These are phyloP conservation scores for Davidsoniella neocaledoniae DNA, from an alignment of 2,329 filamentous ascomycete genomes.

Conservation along the genomic window DNA sequence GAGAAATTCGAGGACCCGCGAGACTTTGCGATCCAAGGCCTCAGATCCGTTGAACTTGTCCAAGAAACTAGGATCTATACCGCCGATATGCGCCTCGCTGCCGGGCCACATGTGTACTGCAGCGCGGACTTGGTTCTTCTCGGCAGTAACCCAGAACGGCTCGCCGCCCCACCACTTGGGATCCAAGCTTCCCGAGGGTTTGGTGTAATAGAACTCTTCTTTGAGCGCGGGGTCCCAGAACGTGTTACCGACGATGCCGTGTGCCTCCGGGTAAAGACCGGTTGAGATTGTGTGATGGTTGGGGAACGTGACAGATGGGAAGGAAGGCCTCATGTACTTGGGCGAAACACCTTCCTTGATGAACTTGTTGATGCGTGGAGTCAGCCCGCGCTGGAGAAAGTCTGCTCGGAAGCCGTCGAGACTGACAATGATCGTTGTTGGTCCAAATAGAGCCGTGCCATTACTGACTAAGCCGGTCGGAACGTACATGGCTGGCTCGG, in stretches of 20 bases:
- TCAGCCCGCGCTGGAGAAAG: slow-evolving; percentile 69
- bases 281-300: slow-evolving; percentile 92
- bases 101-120: slow-evolving; percentile 99
- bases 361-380: slow-evolving; percentile 64
- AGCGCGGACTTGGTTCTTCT: slow-evolving; percentile 58
- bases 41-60: slow-evolving; percentile 77
- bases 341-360: slow-evolving; percentile 75
- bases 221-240: slow-evolving; percentile 74
- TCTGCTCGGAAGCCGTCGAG: slow-evolving; percentile 93
- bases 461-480: slow-evolving; percentile 43
- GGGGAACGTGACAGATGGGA: slow-evolving; percentile 91
- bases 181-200: slow-evolving; percentile 57
- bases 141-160: slow-evolving; percentile 85
- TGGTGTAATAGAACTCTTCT: slow-evolving; percentile 77
- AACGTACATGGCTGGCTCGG: background rate
- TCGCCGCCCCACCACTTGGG: slow-evolving; percentile 92
- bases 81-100: slow-evolving; percentile 68
- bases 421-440: slow-evolving; percentile 85
- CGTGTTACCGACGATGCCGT: slow-evolving; percentile 83
- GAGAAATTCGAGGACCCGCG: slow-evolving; percentile 63
- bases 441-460: slow-evolving; percentile 74
- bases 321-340: slow-evolving; percentile 82
- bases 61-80: slow-evolving; percentile 60
- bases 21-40: slow-evolving; percentile 55
- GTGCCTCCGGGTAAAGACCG: slow-evolving; percentile 78